Evolutionary conservation across 148 eudicot species (phyloP), one percentile per base, ranked within the genome.

Genomic region (Chenopodium formosanum): DNA sequence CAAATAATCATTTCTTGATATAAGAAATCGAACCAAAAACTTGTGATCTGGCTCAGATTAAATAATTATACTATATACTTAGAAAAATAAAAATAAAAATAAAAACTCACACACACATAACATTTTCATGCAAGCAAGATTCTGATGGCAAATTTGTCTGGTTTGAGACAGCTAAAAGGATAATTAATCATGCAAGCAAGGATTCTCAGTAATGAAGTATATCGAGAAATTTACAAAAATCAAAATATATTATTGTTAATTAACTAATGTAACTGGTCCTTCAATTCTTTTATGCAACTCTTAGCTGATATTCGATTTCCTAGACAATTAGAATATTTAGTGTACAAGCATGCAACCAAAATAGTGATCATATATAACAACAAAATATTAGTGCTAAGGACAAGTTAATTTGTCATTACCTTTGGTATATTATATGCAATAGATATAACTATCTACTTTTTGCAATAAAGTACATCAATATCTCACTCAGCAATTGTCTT

Each of bases 401-500:
- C 80, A 84, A 84, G 44, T 77, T 34, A 77, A 71, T 56, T 85
- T 85, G 87, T 84, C 87, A 66, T 81, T 85, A 81, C 82, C 86
- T 81, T 34, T 40, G 76, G 63, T 72, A 56, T 75, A 81, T 46
- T 81, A 81, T 81, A 77, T 77, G 83, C 81, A 78, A 84, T 73
- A 84, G 78, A 84, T 73, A 71, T 80, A 85, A 27, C 67, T 78
- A 78, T 86, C 77, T 79, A 85, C 80, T 73, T 72, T 22, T 76
- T 73, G 78, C 73, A 62, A 62, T 48, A 37, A 78, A 77, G 84
- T 87, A 90, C 85, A 84, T 68, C 85, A 84, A 88, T 79, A 90
- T 90, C 92, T 90, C 89, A 90, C 92, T 92, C 74, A 77, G 52
- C 83, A 84, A 81, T 92, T 86, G 90, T 92, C 79, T 86, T 82